Evolutionary conservation across 2,329 filamentous ascomycete species (phyloP), one percentile per base, ranked within the genome.

Genomic region (Coleophoma cylindrospora): DNA sequence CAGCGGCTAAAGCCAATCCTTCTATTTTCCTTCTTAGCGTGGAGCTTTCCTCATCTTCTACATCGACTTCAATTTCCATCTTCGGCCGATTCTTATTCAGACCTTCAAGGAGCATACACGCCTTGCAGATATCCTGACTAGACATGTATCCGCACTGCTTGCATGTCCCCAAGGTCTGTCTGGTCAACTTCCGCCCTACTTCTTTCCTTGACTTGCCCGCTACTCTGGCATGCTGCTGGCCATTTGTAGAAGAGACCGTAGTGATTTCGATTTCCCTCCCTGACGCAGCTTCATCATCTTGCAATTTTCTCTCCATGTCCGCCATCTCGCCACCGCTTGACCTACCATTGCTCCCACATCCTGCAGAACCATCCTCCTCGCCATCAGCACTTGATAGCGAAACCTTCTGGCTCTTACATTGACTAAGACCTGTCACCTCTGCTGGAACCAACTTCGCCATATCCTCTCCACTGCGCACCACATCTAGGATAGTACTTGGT

Each of bases 81-180:
- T 84, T 84, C 66, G 76, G 76, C 52, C 81, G 72, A 57, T 84
- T 85, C 70, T 94, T 96, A 66, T 99, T 99, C 44, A 99, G 68
- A 0, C 87, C 89, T 60, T 97, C 91, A 3, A 99, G 78, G 41
- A 99, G 73, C 54, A 84, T 86, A 66, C 94, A 99, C 0, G 94
- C 94, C 69, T 99, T 95, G 70, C 94, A 99, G 37, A 96, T 81
- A 32, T 82, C 80, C 68, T 99, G 94, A 61, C 91, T 96, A 2
- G 94, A 96, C 68, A 99, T 87, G 66, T 97, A 99, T 13, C 94
- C 94, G 61, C 94, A 99, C 47, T 82, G 85, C 62, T 86, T 81
- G 64, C 94, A 99, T 56, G 84, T 85, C 2, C 92, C 89, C 58
- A 96, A 79, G 13, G 84, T 84, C 67, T 92, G 89, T 61, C 81